These are phyloP conservation scores for Phytophthora fragariae DNA, from an alignment of 352 stramenopile species.

Conservation along the genomic window DNA sequence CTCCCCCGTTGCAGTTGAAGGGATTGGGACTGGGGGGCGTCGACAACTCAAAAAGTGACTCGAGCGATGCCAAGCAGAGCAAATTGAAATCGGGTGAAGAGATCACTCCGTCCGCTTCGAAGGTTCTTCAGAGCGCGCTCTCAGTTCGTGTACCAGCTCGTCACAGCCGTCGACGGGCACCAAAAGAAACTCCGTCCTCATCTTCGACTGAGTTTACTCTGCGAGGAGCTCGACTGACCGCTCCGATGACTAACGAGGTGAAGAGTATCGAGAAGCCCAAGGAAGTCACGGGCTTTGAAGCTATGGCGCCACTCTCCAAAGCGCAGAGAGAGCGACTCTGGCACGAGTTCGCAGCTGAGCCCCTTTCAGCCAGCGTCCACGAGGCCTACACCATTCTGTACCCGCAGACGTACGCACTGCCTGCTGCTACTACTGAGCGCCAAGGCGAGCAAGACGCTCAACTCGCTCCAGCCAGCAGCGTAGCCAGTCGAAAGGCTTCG, in stretches of 20 bases:
- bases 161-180: neutral
- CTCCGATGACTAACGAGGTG: slow-evolving; percentile 1
- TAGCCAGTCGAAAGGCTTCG: neutral
- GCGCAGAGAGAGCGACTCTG: slow-evolving; percentile 51
- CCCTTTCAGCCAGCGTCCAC: slow-evolving; percentile 53
- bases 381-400: slow-evolving; percentile 72
- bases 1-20: slow-evolving; percentile 18
- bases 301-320: slow-evolving; percentile 36
- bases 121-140: neutral
- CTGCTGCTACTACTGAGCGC: neutral
- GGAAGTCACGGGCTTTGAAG: slow-evolving; percentile 20
- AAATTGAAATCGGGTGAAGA: neutral
- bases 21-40: slow-evolving; percentile 9
- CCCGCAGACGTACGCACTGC: slow-evolving; percentile 46
- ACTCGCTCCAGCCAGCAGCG: neutral
- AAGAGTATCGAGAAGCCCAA: neutral
- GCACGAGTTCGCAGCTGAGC: slow-evolving; percentile 45
- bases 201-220: slow-evolving; percentile 18
- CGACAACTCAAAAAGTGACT: neutral
- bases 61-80: neutral
- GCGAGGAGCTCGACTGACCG: slow-evolving; percentile 20
- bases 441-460: neutral
- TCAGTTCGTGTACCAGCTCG: neutral
- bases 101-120: neutral
- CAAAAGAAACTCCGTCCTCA: neutral